phyloP scores from a whole-genome alignment of 805 yeast species.

The Yarrowia bubula region DNA sequence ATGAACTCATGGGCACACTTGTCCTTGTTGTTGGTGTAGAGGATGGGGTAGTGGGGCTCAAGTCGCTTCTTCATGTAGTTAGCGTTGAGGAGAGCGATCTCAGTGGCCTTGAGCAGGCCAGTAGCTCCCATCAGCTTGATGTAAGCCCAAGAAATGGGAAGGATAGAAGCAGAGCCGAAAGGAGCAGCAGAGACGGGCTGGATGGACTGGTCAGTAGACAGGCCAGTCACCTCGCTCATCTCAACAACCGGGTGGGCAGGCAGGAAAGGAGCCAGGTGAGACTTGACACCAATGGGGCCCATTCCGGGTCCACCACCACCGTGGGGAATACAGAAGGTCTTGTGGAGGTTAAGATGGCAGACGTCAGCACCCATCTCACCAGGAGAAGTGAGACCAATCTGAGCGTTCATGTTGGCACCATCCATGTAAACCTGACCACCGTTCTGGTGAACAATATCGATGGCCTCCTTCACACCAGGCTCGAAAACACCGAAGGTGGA shows the following conservation, averaged over 20 bases:
- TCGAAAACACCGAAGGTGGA: conserved; percentile 96
- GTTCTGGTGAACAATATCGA: conserved; percentile 73
- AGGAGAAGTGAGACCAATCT: conserved; percentile 94
- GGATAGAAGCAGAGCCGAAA: conserved; percentile 88
- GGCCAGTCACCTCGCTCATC: conserved; percentile 46
- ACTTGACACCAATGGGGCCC: conserved; percentile 93
- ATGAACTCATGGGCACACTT: conserved; percentile 97
- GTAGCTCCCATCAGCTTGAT: conserved; percentile 89
- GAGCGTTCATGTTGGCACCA: conserved; percentile 99
- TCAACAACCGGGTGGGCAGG: conserved; percentile 70
- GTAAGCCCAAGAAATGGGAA: conserved; percentile 92
- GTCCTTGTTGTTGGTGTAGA: conserved; percentile 64
- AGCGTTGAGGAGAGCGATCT: conserved; percentile 90
- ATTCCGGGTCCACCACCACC: conserved; percentile 99
- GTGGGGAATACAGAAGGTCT: conserved; percentile 96
- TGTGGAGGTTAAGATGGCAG: conserved; percentile 94
- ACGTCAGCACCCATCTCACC: conserved; percentile 98
- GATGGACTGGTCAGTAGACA: conserved; percentile 43
- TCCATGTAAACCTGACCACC: conserved; percentile 98
- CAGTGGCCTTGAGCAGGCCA: conserved; percentile 82
- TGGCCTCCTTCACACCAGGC: conserved; percentile 82
- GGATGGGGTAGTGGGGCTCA: conserved; percentile 65
- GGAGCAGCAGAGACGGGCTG: conserved; percentile 89
- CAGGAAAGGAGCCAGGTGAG: conserved; percentile 73
- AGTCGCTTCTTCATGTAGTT: conserved; percentile 89